A percentile compares a stretch with the other conserved stretches of the same genome.
Evolutionary conservation across 2,329 filamentous ascomycete genomes (phyloP).

Genomic region (Aspergillus ibericus): DNA sequence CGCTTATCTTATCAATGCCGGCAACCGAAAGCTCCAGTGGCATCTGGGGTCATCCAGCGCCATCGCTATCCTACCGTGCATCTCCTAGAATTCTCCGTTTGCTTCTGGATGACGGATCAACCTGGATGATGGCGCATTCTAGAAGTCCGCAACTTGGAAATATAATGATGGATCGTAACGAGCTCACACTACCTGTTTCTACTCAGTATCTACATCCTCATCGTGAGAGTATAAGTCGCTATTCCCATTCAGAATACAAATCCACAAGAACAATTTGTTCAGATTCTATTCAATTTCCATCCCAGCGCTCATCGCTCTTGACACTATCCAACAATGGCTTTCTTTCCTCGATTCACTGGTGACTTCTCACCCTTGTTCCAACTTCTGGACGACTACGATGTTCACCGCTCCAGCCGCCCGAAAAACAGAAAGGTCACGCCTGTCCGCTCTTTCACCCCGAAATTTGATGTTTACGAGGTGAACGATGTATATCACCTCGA

Average conservation of each 20-base stretch:
- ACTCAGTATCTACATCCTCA: conserved; percentile 8
- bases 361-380: conserved; percentile 45
- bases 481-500: conserved; percentile 45
- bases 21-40: conserved; percentile 14
- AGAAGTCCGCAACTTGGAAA: conserved; percentile 15
- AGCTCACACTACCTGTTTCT: not conserved
- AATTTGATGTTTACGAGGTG: conserved; percentile 48
- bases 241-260: not conserved
- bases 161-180: conserved; percentile 15
- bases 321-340: conserved; percentile 32
- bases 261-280: not conserved
- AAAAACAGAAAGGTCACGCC: conserved; percentile 14
- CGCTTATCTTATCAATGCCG: conserved; percentile 26
- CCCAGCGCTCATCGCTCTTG: not conserved
- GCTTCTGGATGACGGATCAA: conserved; percentile 1
- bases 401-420: conserved; percentile 29
- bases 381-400: conserved; percentile 44
- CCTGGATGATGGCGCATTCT: conserved; percentile 14
- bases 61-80: not conserved
- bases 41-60: not conserved
- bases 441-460: conserved; percentile 37
- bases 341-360: conserved; percentile 37
- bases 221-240: not conserved
- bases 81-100: conserved; percentile 8
- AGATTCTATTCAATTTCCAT: not conserved